These are phyloP conservation scores for Meira nashicola DNA, from an alignment of 1,284 basidiomycete genomes.

Conservation along the genomic window DNA sequence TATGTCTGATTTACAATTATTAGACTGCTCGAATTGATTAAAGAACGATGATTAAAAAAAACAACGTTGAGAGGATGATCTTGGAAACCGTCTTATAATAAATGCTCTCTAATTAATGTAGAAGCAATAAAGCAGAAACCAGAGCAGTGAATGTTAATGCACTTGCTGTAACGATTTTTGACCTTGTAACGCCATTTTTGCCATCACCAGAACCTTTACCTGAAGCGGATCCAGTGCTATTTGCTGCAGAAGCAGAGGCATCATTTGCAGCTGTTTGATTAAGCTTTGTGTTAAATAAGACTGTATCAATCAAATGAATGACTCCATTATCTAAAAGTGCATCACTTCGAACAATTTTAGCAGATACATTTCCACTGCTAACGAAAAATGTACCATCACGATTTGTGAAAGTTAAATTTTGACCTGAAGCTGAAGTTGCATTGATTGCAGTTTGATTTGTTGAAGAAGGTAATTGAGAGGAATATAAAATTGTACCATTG, in stretches of 20 bases:
- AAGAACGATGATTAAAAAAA: no score
- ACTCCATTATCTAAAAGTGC: conserved; percentile 61
- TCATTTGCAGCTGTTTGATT: conserved; percentile 1
- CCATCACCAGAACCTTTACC: no score
- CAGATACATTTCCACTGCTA: neutral
- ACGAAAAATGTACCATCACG: neutral
- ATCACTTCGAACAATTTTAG: conserved; percentile 37
- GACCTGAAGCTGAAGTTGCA: neutral
- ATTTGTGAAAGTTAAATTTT: neutral
- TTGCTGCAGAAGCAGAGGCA: neutral
- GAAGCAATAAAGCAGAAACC: no score
- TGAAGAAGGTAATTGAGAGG: conserved; percentile 33
- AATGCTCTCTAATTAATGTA: no score
- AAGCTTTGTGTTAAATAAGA: neutral
- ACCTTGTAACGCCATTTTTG: no score
- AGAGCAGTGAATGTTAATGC: no score
- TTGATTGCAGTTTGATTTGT: neutral
- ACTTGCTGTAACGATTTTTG: no score
- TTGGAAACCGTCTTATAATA: no score
- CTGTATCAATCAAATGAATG: conserved; percentile 71
- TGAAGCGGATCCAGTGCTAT: no score
- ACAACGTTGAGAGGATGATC: no score
- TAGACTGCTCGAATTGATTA: no score
- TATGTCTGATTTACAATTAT: no score
- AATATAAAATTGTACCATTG: conserved; percentile 68